Evolutionary conservation across 192 early-diverging fungal genomes (phyloP), one percentile per base, ranked within the genome.

Genomic region (Coemansia sp.): DNA sequence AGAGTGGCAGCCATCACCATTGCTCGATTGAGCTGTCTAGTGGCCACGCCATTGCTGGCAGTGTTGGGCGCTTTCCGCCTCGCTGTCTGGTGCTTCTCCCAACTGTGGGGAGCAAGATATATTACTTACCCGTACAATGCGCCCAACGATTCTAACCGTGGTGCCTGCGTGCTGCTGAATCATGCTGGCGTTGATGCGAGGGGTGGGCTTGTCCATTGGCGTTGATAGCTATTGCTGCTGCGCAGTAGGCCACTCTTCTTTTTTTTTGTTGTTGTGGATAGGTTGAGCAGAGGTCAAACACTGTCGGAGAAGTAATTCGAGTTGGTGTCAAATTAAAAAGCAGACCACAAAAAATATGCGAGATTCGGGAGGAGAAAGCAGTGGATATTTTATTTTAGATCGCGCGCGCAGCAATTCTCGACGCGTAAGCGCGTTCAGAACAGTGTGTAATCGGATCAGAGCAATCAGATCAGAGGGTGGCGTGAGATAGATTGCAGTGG

Each of bases 181-280:
- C 86, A 85, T 84, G 28, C 74, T 74, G 59, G 86, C 83, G 75
- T 85, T 87, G 79, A 85, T 70, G 59, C 86, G 83, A 25, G 78
- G 69, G 18, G 86, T 87, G 38, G 77, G 82, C 73, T 83, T 83
- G 67, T 83, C 76, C 82, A 83, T 83, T 56, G 14, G 53, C 53
- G 28, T 45, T 45, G 43, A 45, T 45, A 45, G 43, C 2, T 35
- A 52, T 21, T 13, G 53, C 14, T 56, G 33, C 53, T 56, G 28
- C 28, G 53, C 53, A 33, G 53, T 31, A 53, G 13, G 28, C 25
- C 6, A 7, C 18, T 53, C 8, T 16, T 25, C 52, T 25, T 11
- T 31, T 53, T 25, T 31, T 11, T 31, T 53, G 11, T 31, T 53
- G 52, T 31, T 53, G 52, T 53, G 52, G 26, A 53, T 53, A 53